These are phyloP conservation scores for Pichia sp. DNA, from an alignment of 1,139 yeast species.

Conservation along the genomic window DNA sequence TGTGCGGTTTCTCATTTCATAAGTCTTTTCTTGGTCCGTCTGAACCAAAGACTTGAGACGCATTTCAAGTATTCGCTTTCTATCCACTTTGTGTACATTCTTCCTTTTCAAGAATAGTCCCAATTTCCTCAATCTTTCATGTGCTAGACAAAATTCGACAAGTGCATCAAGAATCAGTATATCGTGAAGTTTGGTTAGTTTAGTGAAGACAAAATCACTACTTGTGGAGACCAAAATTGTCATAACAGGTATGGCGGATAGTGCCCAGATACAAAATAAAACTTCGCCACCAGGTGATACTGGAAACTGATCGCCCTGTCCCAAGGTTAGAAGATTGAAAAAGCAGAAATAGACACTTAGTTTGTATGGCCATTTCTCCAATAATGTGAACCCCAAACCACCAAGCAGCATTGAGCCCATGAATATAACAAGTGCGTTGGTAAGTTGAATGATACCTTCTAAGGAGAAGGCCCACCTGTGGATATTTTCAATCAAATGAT, in stretches of 20 bases:
- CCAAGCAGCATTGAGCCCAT: conserved; percentile 64
- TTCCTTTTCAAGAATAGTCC: conserved; percentile 10
- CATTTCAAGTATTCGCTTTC: neutral
- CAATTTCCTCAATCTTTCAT: conserved; percentile 11
- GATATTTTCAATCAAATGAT: conserved; percentile 36
- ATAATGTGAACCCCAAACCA: conserved; percentile 49
- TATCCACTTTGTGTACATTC: neutral
- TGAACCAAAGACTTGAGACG: conserved; percentile 4
- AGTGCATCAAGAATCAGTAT: conserved; percentile 14
- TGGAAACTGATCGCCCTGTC: conserved; percentile 77
- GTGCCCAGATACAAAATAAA: conserved; percentile 72
- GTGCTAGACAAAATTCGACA: conserved; percentile 10
- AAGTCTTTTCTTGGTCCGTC: too few relatives aligned
- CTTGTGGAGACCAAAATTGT: conserved; percentile 68
- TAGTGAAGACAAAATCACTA: conserved; percentile 42
- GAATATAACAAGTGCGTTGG: conserved; percentile 40
- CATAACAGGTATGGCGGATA: conserved; percentile 81
- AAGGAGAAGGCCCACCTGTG: conserved; percentile 11
- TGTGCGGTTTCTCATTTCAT: too few relatives aligned
- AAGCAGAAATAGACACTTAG: conserved; percentile 66
- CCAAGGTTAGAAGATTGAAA: conserved; percentile 70
- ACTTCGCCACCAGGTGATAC: conserved; percentile 55
- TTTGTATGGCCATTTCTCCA: conserved; percentile 67
- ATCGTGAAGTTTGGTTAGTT: conserved; percentile 14
- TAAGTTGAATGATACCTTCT: conserved; percentile 29